phyloP scores from a whole-genome alignment of 2,329 filamentous ascomycete species.

The Chaetomiaceae sp. region DNA sequence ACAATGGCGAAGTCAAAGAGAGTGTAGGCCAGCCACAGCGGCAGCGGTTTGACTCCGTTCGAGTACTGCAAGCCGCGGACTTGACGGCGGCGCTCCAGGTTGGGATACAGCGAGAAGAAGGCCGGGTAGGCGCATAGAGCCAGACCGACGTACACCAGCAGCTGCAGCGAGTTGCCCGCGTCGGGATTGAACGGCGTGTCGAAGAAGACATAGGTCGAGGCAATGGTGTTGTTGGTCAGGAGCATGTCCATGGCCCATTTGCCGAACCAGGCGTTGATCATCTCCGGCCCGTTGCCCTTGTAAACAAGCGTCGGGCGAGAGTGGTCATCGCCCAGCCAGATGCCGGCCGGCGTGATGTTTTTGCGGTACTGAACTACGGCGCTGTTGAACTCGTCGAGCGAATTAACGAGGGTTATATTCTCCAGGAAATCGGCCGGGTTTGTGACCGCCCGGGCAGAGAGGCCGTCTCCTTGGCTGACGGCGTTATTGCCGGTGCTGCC shows the following conservation, averaged over 20 bases:
- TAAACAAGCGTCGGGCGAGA: slow-evolving; percentile 66
- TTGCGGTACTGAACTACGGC: slow-evolving; percentile 60
- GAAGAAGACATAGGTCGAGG: slow-evolving; percentile 69
- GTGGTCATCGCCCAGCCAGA: slow-evolving; percentile 65
- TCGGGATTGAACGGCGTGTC: slow-evolving; percentile 66
- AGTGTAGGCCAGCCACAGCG: slow-evolving; percentile 81
- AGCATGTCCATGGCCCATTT: slow-evolving; percentile 65
- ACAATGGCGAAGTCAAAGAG: slow-evolving; percentile 76
- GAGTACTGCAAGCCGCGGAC: slow-evolving; percentile 86
- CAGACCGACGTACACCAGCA: slow-evolving; percentile 77
- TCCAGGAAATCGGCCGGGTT: slow-evolving; percentile 29
- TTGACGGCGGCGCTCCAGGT: slow-evolving; percentile 72
- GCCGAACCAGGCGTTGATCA: slow-evolving; percentile 55
- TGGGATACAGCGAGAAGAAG: slow-evolving; percentile 86
- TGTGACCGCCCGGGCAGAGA: slow-evolving; percentile 21
- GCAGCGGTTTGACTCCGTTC: slow-evolving; percentile 77
- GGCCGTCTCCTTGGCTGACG: neutral
- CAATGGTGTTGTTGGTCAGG: slow-evolving; percentile 63
- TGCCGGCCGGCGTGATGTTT: slow-evolving; percentile 70
- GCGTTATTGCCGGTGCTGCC: slow-evolving; percentile 12
- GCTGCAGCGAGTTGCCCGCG: slow-evolving; percentile 69
- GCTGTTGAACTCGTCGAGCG: slow-evolving; percentile 62
- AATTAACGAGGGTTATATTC: slow-evolving; percentile 54
- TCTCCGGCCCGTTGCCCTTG: slow-evolving; percentile 55
- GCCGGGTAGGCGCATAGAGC: slow-evolving; percentile 75